phyloP scores from a whole-genome alignment of 495 filamentous ascomycete species.

The Penicillium diatomitis region DNA sequence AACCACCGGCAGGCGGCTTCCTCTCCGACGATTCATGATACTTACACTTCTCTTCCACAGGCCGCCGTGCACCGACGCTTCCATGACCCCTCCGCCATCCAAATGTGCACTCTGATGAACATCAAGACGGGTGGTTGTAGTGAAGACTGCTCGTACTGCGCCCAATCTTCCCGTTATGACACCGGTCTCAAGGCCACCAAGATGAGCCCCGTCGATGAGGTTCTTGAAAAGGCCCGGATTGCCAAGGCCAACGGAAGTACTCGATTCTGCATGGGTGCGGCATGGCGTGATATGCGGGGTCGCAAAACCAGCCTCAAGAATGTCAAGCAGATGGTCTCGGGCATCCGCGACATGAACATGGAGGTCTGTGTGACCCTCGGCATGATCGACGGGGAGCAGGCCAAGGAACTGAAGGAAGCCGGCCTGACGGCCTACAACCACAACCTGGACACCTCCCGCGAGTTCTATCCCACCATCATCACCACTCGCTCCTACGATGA shows the following conservation, averaged over 20 bases:
- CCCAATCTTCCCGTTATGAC: conserved; percentile 70
- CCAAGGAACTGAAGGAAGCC: conserved; percentile 68
- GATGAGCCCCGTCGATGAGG: conserved; percentile 65
- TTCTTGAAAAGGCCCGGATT: conserved; percentile 63
- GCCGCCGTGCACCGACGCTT: conserved; percentile 68
- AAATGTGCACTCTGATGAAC: conserved; percentile 88
- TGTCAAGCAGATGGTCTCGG: conserved; percentile 71
- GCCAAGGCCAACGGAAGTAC: conserved; percentile 73
- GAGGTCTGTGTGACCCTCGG: conserved; percentile 81
- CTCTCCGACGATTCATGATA: background rate
- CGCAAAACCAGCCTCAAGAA: conserved; percentile 70
- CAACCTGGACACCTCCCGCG: conserved; percentile 79
- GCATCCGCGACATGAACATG: conserved; percentile 71
- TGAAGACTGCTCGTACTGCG: conserved; percentile 85
- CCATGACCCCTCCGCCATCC: conserved; percentile 68
- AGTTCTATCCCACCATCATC: conserved; percentile 75
- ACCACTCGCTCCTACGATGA: conserved; percentile 78
- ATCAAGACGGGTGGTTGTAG: conserved; percentile 89
- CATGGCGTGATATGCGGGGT: conserved; percentile 86
- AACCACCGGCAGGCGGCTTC: background rate
- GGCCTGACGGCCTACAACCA: conserved; percentile 85
- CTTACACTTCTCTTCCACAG: conserved; percentile 25
- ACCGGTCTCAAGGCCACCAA: conserved; percentile 73
- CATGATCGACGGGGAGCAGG: conserved; percentile 74
- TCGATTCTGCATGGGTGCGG: conserved; percentile 86